Base-by-base conservation (phyloP, 2,329 filamentous ascomycete species). In the Clarireedia paspali region DNA sequence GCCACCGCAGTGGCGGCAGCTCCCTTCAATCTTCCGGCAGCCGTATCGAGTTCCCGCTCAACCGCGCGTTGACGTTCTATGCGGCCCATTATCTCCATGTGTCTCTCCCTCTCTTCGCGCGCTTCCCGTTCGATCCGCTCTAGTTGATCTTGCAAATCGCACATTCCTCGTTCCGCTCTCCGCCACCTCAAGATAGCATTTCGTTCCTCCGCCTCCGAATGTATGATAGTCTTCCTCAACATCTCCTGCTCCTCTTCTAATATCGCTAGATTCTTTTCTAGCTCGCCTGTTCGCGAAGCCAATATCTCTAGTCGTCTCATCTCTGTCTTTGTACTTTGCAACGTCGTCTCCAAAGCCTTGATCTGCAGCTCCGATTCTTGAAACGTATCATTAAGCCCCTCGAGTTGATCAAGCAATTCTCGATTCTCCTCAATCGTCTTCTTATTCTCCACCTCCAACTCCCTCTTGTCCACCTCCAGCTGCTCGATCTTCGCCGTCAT, bases 61-160 rank as follows among this genome's bases (percentile, higher is more conserved):
- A 96, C 86, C 30, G 82, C 82, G 55, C 90, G 84, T 66, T 92
- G 84, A 56, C 88, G 82, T 68, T 96, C 90, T 80, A 97, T 88
- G 50, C 91, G 85, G 46, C 80, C 80, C 53, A 96, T 75, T 40
- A 95, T 81, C 67, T 96, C 89, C 30, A 82, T 77, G 72, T 96
- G 91, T 12, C 88, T 83, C 63, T 94, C 84, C 24, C 83, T 82
- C 70, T 97, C 92, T 65, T 90, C 83, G 45, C 77, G 81, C 1
- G 89, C 83, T 67, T 97, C 92, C 58, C 81, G 81, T 68, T 97
- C 92, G 68, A 99, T 94, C 60, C 82, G 81, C 67, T 96, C 91
- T 17, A 97, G 77, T 71, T 97, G 90, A 58, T 91, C 87, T 67
- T 96, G 88, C 59, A 99, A 78, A 61, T 89, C 82, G 53, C 79